phyloP scores from a whole-genome alignment of 129 eudicot species.

The Centaurea solstitialis region DNA sequence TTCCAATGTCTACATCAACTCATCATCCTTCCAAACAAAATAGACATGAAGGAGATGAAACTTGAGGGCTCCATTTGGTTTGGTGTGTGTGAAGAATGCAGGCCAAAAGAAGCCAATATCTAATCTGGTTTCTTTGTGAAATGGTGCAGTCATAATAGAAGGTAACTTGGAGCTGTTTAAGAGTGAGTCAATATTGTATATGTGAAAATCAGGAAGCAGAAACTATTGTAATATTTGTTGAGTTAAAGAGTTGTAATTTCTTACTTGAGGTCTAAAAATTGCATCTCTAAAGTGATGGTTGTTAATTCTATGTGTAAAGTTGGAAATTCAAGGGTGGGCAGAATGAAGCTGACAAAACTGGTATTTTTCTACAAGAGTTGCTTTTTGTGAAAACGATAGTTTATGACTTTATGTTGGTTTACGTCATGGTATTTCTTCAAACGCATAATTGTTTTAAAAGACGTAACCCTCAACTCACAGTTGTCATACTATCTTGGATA shows the following conservation, averaged over 20 bases:
- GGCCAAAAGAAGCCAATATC: neutral
- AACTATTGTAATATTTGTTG: neutral
- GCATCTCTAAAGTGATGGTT: neutral
- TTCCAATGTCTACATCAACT: neutral
- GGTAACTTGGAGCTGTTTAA: neutral
- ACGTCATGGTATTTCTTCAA: too few relatives aligned
- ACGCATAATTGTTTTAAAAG: neutral
- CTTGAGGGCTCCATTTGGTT: neutral
- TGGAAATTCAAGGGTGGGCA: neutral
- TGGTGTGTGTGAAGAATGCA: neutral
- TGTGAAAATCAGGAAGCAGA: neutral
- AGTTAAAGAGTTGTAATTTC: neutral
- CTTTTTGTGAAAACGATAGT: too few relatives aligned
- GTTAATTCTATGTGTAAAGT: neutral
- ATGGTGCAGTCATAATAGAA: neutral
- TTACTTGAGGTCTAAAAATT: neutral
- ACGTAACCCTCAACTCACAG: neutral
- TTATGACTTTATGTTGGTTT: too few relatives aligned
- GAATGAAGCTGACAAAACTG: neutral
- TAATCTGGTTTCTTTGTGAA: neutral
- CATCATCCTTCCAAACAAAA: neutral
- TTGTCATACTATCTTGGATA: neutral
- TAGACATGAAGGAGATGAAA: neutral
- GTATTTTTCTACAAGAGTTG: too few relatives aligned
- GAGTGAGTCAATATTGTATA: neutral